Conservation (phyloP, 306 rosid species). For the Ammopiptanthus mongolicus region DNA sequence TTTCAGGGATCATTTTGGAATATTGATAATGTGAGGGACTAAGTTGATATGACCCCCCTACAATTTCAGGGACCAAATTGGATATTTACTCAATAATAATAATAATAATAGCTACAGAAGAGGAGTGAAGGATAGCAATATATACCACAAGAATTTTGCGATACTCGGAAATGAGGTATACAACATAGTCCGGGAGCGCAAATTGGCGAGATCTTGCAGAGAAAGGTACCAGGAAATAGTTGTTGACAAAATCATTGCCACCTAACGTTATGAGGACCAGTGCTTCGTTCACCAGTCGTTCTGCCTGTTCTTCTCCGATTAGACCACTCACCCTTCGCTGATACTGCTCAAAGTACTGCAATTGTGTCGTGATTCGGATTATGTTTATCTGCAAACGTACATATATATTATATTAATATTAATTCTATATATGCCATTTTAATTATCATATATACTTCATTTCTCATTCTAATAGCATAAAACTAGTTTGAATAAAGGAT, state of each 20-base stretch:
- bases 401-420: no score
- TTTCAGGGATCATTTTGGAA: no score
- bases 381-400: slow-evolving; percentile 50
- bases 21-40: no score
- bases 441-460: background rate
- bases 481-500: background rate
- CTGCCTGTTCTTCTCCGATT: slow-evolving; percentile 44
- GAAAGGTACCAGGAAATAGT: slow-evolving; percentile 67
- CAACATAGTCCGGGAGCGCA: slow-evolving; percentile 67
- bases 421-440: background rate
- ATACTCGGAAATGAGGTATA: slow-evolving; percentile 69
- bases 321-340: slow-evolving; percentile 58
- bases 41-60: no score
- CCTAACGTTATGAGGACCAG: slow-evolving; percentile 66
- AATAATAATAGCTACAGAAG: background rate
- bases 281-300: slow-evolving; percentile 47
- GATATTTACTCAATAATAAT: no score
- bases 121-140: background rate
- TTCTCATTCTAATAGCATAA: background rate
- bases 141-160: slow-evolving; percentile 63
- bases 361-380: slow-evolving; percentile 55
- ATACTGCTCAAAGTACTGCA: slow-evolving; percentile 60
- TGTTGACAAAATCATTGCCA: slow-evolving; percentile 89
- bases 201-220: slow-evolving; percentile 87
- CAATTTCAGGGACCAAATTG: no score